phyloP scores from a whole-genome alignment of 1,284 basidiomycete species.

The Fomitopsis schrenkii region DNA sequence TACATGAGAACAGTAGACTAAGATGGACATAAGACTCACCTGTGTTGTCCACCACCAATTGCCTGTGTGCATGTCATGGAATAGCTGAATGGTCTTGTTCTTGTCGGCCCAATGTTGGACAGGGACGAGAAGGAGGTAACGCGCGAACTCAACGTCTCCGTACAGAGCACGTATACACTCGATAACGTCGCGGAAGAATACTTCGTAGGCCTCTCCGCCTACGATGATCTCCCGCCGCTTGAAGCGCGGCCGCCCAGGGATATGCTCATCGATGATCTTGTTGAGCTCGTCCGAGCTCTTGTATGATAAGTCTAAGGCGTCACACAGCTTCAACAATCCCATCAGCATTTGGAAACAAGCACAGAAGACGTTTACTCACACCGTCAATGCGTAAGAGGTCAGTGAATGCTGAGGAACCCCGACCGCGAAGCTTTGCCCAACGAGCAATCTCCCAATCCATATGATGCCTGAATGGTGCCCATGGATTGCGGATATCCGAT shows the following conservation, averaged over 20 bases:
- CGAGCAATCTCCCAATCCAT: conserved; percentile 17
- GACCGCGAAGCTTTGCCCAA: conserved; percentile 18
- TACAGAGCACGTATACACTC: background rate
- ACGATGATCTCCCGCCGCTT: background rate
- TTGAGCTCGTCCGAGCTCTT: background rate
- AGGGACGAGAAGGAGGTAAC: background rate
- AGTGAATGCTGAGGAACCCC: conserved; percentile 15
- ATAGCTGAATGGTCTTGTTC: conserved; percentile 17
- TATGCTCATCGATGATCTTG: background rate
- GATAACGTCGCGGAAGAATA: background rate
- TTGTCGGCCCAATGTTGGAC: conserved; percentile 9
- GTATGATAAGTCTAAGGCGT: background rate
- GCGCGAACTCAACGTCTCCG: background rate
- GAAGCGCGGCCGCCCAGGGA: background rate
- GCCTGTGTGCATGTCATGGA: conserved; percentile 23
- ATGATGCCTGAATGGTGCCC: conserved; percentile 15
- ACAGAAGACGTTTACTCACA: conserved; percentile 9
- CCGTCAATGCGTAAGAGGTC: conserved; percentile 17
- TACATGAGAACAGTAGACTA: too few relatives aligned
- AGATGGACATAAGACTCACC: conserved; percentile 25
- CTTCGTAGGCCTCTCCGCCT: background rate
- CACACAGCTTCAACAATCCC: background rate
- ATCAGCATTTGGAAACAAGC: too few relatives aligned
- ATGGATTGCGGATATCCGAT: conserved; percentile 3
- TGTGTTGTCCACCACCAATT: conserved; percentile 37